Conservation (phyloP, 805 yeast species). For the Schizosaccharomyces osmophilus region DNA sequence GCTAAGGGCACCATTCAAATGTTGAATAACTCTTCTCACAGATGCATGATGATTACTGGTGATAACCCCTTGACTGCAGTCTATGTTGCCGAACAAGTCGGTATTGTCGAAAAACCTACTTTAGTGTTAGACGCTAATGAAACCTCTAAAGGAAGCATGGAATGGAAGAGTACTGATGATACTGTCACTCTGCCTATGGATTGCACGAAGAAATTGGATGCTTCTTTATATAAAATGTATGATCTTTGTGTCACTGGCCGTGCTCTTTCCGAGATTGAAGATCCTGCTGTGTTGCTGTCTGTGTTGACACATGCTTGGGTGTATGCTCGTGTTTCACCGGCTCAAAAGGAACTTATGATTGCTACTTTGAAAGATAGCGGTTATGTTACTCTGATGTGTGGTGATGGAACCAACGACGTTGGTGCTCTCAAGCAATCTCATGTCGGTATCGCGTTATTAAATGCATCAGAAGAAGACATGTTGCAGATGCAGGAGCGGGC, state of each 20-base stretch:
- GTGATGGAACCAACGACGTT: constrained; percentile 99
- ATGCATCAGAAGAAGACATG: constrained; percentile 88
- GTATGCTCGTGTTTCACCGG: constrained; percentile 89
- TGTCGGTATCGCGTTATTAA: constrained; percentile 89
- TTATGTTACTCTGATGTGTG: constrained; percentile 90
- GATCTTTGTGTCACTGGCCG: constrained; percentile 87
- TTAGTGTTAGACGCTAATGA: constrained; percentile 53
- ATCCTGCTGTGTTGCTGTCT: constrained; percentile 43
- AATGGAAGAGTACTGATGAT: constrained; percentile 72
- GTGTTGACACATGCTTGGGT: constrained; percentile 84
- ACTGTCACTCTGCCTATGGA: constrained; percentile 42
- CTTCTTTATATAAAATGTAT: constrained; percentile 31
- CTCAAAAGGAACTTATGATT: constrained; percentile 79
- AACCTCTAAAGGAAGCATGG: constrained; percentile 22
- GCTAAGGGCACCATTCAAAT: constrained; percentile 73
- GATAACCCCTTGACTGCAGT: constrained; percentile 96
- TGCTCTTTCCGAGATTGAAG: constrained; percentile 44
- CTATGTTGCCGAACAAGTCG: constrained; percentile 87
- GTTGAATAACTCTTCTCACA: constrained; percentile 86
- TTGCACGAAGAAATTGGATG: constrained; percentile 29
- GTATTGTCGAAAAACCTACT: constrained; percentile 59
- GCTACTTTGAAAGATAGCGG: constrained; percentile 66
- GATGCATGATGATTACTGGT: constrained; percentile 91
- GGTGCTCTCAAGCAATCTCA: constrained; percentile 98
- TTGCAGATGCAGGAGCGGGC: constrained; percentile 67